Evolutionary conservation across 2,329 filamentous ascomycete species (phyloP), one percentile per base, ranked within the genome.

Genomic region (Penicillium nordicum): DNA sequence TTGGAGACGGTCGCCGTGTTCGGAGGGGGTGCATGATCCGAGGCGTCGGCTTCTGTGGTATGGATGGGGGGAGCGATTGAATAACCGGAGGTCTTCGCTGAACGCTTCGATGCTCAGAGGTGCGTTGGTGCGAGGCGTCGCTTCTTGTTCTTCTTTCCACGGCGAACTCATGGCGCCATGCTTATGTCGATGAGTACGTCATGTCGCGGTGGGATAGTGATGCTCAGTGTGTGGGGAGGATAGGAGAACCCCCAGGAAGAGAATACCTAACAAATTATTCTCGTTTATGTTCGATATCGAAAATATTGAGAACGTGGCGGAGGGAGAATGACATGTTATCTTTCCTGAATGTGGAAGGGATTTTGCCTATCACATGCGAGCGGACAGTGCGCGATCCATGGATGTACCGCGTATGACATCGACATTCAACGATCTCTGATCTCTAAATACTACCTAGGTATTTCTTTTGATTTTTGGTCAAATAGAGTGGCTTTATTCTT

Each of bases 11-110:
- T 73, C 68, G 68, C 70, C 61, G 64, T 70, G 56, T 63, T 70
- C 60, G 55, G 61, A 71, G 59, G 65, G 72, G 45, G 67, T 82
- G 74, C 57, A 80, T 76, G 47, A 81, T 72, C 84, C 78, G 23
- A 80, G 79, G 12, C 85, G 76, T 65, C 86, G 83, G 61, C 82
- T 83, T 65, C 81, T 84, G 66, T 84, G 83, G 65, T 89, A 89
- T 1, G 87, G 87, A 69, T 89, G 85, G 45, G 87, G 86, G 42
- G 86, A 86, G 64, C 87, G 83, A 52, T 80, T 82, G 59, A 82
- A 78, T 45, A 77, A 71, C 67, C 81, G 79, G 65, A 84, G 66
- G 52, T 67, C 48, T 32, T 70, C 63, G 30, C 59, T 45, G 42
- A 62, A 57, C 10, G 59, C 36, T 32, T 66, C 65, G 34, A 61